A percentile compares a stretch with the other conserved stretches of the same genome.
Evolutionary conservation across 345 rosid species (phyloP).

Genomic region (Cardiospermum halicacabum): DNA sequence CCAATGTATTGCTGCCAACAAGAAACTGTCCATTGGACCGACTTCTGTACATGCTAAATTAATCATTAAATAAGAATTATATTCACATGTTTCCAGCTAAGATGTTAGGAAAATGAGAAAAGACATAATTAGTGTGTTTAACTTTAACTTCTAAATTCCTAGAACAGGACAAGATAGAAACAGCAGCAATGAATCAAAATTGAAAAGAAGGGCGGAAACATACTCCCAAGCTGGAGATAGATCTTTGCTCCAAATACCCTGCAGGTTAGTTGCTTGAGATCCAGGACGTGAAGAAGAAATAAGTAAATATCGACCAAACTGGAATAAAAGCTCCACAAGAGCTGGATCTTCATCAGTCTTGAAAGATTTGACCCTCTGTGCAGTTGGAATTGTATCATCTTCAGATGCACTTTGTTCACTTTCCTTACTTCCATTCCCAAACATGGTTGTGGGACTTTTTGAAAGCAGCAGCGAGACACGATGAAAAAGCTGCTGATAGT

Average conservation of each 20-base stretch:
- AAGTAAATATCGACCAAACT: conserved; percentile 78
- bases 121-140: not conserved
- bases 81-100: not conserved
- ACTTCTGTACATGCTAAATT: not conserved
- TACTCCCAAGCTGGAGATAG: conserved; percentile 88
- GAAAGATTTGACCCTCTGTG: conserved; percentile 71
- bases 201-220: conserved; percentile 20
- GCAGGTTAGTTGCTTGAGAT: conserved; percentile 88
- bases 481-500: conserved; percentile 80
- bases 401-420: conserved; percentile 15
- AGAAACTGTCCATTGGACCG: not conserved
- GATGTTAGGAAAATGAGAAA: not conserved
- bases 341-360: conserved; percentile 79
- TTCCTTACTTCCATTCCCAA: conserved; percentile 8
- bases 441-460: conserved; percentile 32
- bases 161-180: not conserved
- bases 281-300: conserved; percentile 91
- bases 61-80: not conserved
- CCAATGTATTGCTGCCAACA: not conserved
- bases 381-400: conserved; percentile 39
- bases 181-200: not conserved
- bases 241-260: conserved; percentile 93
- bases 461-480: conserved; percentile 72
- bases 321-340: conserved; percentile 75
- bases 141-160: not conserved